Evolutionary conservation across 495 filamentous ascomycete species (phyloP).

Genomic region (Penicillium flavigenum): DNA sequence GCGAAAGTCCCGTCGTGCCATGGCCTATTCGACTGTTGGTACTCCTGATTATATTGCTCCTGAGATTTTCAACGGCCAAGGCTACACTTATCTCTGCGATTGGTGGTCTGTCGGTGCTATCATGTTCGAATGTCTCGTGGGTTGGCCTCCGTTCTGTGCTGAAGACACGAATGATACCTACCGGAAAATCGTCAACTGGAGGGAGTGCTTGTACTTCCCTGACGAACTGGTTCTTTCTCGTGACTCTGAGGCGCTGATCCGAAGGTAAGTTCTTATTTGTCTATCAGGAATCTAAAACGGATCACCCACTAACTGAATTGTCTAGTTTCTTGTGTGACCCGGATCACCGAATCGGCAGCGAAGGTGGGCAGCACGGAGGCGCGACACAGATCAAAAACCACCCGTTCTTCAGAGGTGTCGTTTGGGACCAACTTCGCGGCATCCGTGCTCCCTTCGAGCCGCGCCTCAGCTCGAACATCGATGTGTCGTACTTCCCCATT

Average conservation of each 20-base stretch:
- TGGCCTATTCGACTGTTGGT: conserved; percentile 97
- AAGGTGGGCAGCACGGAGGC: conserved; percentile 67
- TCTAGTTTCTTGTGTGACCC: conserved; percentile 90
- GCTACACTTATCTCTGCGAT: conserved; percentile 94
- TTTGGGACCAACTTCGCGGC: conserved; percentile 84
- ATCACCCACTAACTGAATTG: conserved; percentile 17
- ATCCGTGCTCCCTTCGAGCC: conserved; percentile 97
- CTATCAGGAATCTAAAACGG: background rate
- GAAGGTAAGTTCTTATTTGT: conserved; percentile 55
- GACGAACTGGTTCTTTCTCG: conserved; percentile 85
- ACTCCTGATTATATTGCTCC: conserved; percentile 99
- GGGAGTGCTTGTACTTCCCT: conserved; percentile 91
- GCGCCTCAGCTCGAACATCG: conserved; percentile 82
- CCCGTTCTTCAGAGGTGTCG: conserved; percentile 92
- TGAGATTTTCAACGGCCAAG: conserved; percentile 94
- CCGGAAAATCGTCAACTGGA: conserved; percentile 99
- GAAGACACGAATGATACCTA: conserved; percentile 98
- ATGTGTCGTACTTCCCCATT: conserved; percentile 98
- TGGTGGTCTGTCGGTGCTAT: conserved; percentile 99
- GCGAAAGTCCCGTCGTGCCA: conserved; percentile 89
- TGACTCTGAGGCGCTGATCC: conserved; percentile 84
- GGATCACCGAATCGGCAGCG: conserved; percentile 72
- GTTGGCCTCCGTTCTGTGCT: conserved; percentile 98
- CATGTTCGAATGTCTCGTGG: conserved; percentile 99
- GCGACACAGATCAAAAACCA: conserved; percentile 90